Percentiles rank a stretch among this genome's conserved stretches.
Conservation (phyloP, 2,329 filamentous ascomycete genomes). For the Geosmithia flava region DNA sequence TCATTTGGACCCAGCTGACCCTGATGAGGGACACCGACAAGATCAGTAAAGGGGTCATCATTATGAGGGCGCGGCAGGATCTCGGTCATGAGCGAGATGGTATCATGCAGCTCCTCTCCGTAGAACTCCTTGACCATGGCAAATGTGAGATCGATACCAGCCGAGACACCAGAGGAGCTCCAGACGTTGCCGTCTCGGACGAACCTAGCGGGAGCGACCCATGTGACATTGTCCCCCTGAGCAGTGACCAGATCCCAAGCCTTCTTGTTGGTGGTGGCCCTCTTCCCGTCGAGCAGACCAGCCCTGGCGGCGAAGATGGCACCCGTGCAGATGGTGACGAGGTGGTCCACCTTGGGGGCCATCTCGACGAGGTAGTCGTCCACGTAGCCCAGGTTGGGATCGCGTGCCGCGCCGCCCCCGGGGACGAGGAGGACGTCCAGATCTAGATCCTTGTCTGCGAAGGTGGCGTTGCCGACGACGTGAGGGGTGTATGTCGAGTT, state of each 20-base stretch:
- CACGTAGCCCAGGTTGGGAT: slow-evolving; percentile 15
- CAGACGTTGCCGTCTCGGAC: slow-evolving; percentile 54
- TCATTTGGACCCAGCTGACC: background rate
- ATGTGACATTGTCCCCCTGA: slow-evolving; percentile 38
- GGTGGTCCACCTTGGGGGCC: slow-evolving; percentile 33
- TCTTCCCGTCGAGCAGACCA: slow-evolving; percentile 45
- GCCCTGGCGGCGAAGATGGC: slow-evolving; percentile 43
- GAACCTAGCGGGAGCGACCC: slow-evolving; percentile 51
- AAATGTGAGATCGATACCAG: slow-evolving; percentile 1
- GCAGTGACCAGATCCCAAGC: slow-evolving; percentile 35
- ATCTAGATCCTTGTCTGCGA: slow-evolving; percentile 16
- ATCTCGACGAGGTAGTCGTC: slow-evolving; percentile 25
- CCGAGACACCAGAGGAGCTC: slow-evolving; percentile 28
- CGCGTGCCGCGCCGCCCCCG: slow-evolving; percentile 40
- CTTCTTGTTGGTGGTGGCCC: slow-evolving; percentile 56
- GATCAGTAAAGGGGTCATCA: slow-evolving; percentile 2
- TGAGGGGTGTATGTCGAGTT: slow-evolving; percentile 2
- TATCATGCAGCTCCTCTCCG: slow-evolving; percentile 1
- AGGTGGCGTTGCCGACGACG: slow-evolving; percentile 1
- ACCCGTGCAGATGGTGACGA: slow-evolving; percentile 58
- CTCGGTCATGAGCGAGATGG: background rate
- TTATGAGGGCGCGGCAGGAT: background rate
- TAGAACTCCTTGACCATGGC: slow-evolving; percentile 1
- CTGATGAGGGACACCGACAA: slow-evolving; percentile 1
- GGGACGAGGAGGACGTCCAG: slow-evolving; percentile 53